Evolutionary conservation across 805 yeast species (phyloP), one percentile per base, ranked within the genome.

Genomic region (Monosporozyma servazzii): DNA sequence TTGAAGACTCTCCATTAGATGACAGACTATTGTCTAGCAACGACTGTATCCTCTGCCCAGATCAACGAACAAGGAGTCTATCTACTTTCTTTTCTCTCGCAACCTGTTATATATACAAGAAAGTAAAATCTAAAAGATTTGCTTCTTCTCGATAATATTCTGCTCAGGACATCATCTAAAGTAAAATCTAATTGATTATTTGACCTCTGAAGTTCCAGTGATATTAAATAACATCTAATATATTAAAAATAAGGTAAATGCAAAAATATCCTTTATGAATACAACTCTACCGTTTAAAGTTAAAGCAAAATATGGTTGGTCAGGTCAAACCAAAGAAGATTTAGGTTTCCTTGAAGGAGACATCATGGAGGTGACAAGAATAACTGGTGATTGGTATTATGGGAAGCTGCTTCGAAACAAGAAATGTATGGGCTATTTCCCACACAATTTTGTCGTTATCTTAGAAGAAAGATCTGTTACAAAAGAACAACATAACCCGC

Each of bases 311-410:
- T 91, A 86, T 64, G 88, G 96, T 23, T 90, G 96, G 96, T 83
- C 96, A 20, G 98, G 96, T 15, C 89, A 88, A 61, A 81, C 86
- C 60, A 86, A 82, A 51, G 85, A 86, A 45, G 97, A 93, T 63
- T 74, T 93, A 43, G 98, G 98, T 0, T 93, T 93, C 65, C 77
- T 90, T 20, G 98, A 93, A 69, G 96, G 95, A 48, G 98, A 93
- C 63, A 72, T 87, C 48, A 87, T 93, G 58, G 96, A 88, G 55
- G 95, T 93, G 4, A 77, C 82, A 49, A 75, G 81, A 53, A 87
- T 91, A 3, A 95, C 93, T 63, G 96, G 95, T 18, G 82, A 82
- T 60, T 88, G 96, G 95, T 89, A 91, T 85, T 86, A 81, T 60
- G 99, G 99, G 1, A 74, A 76, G 54, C 75, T 91, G 51, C 71